These are phyloP conservation scores for Dryas alaskensis DNA, from an alignment of 306 rosid genomes.

Conservation along the genomic window DNA sequence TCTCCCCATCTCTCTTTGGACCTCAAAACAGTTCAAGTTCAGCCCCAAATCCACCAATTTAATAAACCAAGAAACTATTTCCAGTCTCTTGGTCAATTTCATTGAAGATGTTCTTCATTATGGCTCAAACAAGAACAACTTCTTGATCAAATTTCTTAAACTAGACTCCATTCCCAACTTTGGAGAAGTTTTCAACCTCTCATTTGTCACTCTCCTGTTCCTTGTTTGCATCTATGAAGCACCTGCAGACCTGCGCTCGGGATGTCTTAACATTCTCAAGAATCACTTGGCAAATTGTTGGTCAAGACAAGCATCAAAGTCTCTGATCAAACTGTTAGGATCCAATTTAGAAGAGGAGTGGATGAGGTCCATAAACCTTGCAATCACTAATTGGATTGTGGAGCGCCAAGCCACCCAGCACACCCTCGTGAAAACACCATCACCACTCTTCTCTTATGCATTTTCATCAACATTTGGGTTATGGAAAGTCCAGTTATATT, in stretches of 20 bases:
- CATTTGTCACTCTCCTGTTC: conserved; percentile 64
- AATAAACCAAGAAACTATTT: conserved; percentile 42
- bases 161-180: conserved; percentile 42
- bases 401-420: conserved; percentile 48
- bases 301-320: conserved; percentile 50
- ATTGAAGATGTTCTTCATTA: conserved; percentile 68
- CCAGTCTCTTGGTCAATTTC: conserved; percentile 54
- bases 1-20: conserved; percentile 75
- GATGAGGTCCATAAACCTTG: conserved; percentile 88
- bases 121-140: conserved; percentile 52
- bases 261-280: conserved; percentile 49
- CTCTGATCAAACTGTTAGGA: conserved; percentile 68
- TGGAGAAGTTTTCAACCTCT: conserved; percentile 57
- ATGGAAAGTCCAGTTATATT: conserved; percentile 83
- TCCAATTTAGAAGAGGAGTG: conserved; percentile 81
- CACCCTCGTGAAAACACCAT: conserved; percentile 50
- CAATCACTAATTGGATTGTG: conserved; percentile 75
- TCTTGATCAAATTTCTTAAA: conserved; percentile 43
- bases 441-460: conserved; percentile 68
- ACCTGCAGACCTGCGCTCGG: conserved; percentile 54
- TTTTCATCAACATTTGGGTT: conserved; percentile 61
- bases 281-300: conserved; percentile 37
- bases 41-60: conserved; percentile 26
- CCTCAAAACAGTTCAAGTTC: conserved; percentile 60
- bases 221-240: conserved; percentile 82